Evolutionary conservation across 345 rosid species (phyloP), one percentile per base, ranked within the genome.

Genomic region (Camelina laxa): DNA sequence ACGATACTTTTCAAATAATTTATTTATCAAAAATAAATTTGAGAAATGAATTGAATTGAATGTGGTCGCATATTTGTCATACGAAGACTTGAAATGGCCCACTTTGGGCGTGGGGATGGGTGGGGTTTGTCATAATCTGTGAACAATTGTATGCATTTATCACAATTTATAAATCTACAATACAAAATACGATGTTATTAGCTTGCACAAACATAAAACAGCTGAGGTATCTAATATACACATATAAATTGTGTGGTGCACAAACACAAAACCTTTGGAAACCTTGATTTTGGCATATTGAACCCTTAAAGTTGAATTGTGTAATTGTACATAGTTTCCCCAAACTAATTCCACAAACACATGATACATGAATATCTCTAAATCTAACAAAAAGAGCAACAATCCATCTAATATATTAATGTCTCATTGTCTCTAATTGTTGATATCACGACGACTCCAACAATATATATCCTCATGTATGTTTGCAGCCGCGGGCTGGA

Each of bases 51-150:
- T 0, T 49, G 24, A 49, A 49, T 49, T 24, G 27, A 24, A 4
- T 27, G 5, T 27, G 5, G 2, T 49, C 13, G 54, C 54, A 49
- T 49, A 17, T 49, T 49, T 49, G 54, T 49, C 54, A 17, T 49
- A 17, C 5, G 5, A 49, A 49, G 54, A 49, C 54, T 49, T 17
- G 24, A 49, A 49, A 49, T 49, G 54, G 12, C 12, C 53, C 22
- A 49, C 54, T 49, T 49, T 49, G 22, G 22, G 24, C 54, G 24
- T 49, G 54, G 54, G 54, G 54, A 9, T 17, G 54, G 24, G 54
- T 49, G 53, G 53, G 53, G 22, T 17, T 48, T 13, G 0, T 48
- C 21, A 48, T 17, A 48, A 48, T 17, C 7, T 17, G 12, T 48
- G 53, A 47, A 47, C 50, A 42, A 13, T 13, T 4, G 30, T 6